Conservation (phyloP, 1,284 basidiomycete genomes). For the Papiliotrema laurentii region DNA sequence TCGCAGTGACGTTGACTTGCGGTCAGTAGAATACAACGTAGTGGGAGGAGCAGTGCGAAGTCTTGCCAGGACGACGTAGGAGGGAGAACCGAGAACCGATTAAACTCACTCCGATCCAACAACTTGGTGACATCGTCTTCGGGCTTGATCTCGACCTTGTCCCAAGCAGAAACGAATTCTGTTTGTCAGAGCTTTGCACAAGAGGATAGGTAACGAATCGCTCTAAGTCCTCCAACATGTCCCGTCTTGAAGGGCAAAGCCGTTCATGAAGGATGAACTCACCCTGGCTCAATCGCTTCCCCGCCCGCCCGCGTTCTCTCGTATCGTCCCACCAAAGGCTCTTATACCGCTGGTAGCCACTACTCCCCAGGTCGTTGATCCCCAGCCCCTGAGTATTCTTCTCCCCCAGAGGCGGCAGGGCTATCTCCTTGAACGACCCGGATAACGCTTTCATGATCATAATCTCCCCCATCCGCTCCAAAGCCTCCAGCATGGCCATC, state of each 20-base stretch:
- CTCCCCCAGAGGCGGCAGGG: slow-evolving; percentile 38
- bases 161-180: slow-evolving; percentile 46
- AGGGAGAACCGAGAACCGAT: no score
- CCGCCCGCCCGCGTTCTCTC: slow-evolving; percentile 34
- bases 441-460: slow-evolving; percentile 42
- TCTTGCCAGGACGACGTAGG: no score
- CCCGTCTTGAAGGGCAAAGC: background rate
- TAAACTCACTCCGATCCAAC: slow-evolving; percentile 17
- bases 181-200: background rate
- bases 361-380: slow-evolving; percentile 24
- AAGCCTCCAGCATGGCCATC: slow-evolving; percentile 20
- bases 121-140: slow-evolving; percentile 44
- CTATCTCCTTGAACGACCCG: slow-evolving; percentile 34
- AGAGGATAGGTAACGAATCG: background rate
- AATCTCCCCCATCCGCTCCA: slow-evolving; percentile 36
- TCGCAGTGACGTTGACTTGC: slow-evolving; percentile 37
- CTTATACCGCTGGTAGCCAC: slow-evolving; percentile 34
- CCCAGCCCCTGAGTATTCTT: slow-evolving; percentile 32
- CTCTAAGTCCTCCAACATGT: background rate
- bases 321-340: slow-evolving; percentile 45
- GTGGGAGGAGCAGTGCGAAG: background rate
- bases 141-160: slow-evolving; percentile 38
- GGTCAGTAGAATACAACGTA: background rate
- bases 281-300: slow-evolving; percentile 42
- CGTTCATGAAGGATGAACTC: slow-evolving; percentile 6